Conservation (phyloP, 768 basidiomycete species). For the Holtermannia corniformis region DNA sequence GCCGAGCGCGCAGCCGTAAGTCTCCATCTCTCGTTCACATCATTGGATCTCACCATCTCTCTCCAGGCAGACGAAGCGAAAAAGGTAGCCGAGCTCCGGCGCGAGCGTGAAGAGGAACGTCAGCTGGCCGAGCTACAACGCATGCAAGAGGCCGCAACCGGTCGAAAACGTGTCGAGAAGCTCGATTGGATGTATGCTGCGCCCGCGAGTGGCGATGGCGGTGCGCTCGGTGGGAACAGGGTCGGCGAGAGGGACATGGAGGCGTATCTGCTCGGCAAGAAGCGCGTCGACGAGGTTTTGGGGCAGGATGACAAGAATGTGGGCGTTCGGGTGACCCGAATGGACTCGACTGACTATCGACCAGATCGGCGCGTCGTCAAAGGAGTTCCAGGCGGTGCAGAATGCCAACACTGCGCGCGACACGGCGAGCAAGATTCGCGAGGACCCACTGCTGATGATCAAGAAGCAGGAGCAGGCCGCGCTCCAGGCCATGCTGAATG, state of each 20-base stretch:
- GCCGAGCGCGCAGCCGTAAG: conserved; percentile 92
- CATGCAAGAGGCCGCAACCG: conserved; percentile 88
- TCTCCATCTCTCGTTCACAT: conserved; percentile 13
- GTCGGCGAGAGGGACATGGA: conserved; percentile 67
- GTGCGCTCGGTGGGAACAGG: conserved; percentile 45
- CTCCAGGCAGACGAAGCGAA: conserved; percentile 92
- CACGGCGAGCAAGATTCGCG: conserved; percentile 83
- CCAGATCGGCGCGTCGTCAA: conserved; percentile 48
- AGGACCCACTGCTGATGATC: conserved; percentile 93
- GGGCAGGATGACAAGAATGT: conserved; percentile 77
- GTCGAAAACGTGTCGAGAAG: conserved; percentile 86
- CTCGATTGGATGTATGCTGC: conserved; percentile 99
- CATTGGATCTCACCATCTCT: conserved; percentile 7
- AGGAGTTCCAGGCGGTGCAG: conserved; percentile 87
- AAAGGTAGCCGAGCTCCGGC: conserved; percentile 90
- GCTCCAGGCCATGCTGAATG: conserved; percentile 57
- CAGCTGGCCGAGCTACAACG: conserved; percentile 93
- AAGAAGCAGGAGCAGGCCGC: conserved; percentile 96
- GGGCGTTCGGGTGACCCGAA: conserved; percentile 45
- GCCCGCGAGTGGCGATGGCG: conserved; percentile 79
- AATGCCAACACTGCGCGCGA: conserved; percentile 87
- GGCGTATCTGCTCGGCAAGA: conserved; percentile 94
- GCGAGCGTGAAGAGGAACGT: conserved; percentile 95
- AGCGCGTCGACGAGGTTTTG: conserved; percentile 90
- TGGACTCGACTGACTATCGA: neutral